phyloP scores from a whole-genome alignment of 148 eudicot species.

The Agrostemma githago region DNA sequence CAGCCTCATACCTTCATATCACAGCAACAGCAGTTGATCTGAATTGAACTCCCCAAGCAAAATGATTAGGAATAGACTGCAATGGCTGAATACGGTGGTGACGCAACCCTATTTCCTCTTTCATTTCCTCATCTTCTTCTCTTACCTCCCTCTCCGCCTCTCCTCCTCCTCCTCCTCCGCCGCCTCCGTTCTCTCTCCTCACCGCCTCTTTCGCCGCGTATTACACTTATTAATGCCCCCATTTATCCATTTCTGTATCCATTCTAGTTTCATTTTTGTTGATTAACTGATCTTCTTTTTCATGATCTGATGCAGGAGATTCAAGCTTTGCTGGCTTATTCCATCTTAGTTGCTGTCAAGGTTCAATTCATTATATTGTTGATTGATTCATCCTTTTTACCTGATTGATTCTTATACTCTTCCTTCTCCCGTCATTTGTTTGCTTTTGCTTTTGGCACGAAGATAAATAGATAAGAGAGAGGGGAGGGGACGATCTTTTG shows the following conservation, averaged over 20 bases:
- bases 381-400: neutral
- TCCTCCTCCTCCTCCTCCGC: constrained; percentile 62
- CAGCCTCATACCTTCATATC: too few species aligned
- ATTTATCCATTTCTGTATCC: neutral
- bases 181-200: constrained; percentile 45
- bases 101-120: constrained; percentile 66
- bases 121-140: constrained; percentile 75
- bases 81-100: constrained; percentile 48
- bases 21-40: too few species aligned
- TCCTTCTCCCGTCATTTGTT: too few species aligned
- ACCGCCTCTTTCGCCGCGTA: constrained; percentile 75
- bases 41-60: too few species aligned
- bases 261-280: neutral
- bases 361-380: constrained; percentile 20
- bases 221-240: neutral
- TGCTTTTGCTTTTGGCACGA: too few species aligned
- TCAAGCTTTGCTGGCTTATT: constrained; percentile 73
- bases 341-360: constrained; percentile 59
- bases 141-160: constrained; percentile 75
- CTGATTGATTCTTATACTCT: neutral
- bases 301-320: constrained; percentile 51
- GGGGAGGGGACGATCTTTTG: too few species aligned
- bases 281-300: neutral
- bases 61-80: constrained; percentile 35
- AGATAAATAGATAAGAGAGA: too few species aligned